A percentile compares a stretch with the other conserved stretches of the same genome.
These are phyloP conservation scores for Cryptococcus sp. DNA, from an alignment of 1,284 basidiomycete genomes.

Conservation along the genomic window DNA sequence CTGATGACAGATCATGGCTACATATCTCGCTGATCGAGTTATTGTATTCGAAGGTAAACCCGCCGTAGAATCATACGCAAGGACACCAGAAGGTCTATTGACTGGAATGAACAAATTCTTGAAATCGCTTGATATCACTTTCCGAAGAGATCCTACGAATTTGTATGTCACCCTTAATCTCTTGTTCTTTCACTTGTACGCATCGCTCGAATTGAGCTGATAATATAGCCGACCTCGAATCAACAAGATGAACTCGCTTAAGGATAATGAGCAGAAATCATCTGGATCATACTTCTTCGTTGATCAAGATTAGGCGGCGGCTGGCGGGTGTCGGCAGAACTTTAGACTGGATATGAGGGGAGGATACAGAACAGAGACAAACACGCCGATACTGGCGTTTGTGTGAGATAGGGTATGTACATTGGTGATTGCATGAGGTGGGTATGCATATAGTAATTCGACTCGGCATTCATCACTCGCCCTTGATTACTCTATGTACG, in stretches of 20 bases:
- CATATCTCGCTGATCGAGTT: slow-evolving; percentile 93
- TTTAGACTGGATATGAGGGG: too few species aligned
- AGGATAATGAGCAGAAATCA: slow-evolving; percentile 87
- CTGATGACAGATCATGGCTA: slow-evolving; percentile 55
- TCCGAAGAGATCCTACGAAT: slow-evolving; percentile 93
- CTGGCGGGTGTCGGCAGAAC: too few species aligned
- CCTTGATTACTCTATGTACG: too few species aligned
- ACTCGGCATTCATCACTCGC: too few species aligned
- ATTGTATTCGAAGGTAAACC: slow-evolving; percentile 90
- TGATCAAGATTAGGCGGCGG: slow-evolving; percentile 35
- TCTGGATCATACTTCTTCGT: slow-evolving; percentile 42
- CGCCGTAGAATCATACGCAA: slow-evolving; percentile 74
- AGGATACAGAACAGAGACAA: too few species aligned
- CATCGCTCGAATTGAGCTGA: too few species aligned
- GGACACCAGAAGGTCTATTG: slow-evolving; percentile 54
- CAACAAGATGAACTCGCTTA: slow-evolving; percentile 88
- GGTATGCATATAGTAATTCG: too few species aligned
- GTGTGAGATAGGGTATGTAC: too few species aligned
- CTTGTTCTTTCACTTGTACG: too few species aligned
- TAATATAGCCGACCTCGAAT: slow-evolving; percentile 62
- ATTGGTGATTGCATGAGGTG: too few species aligned
- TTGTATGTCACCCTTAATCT: too few species aligned
- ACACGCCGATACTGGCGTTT: too few species aligned
- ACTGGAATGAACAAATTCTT: slow-evolving; percentile 62
- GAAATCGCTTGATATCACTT: slow-evolving; percentile 87